Conservation (phyloP, 202 grass and related monocot species). For the Bolboschoenoplectus hybrid region DNA sequence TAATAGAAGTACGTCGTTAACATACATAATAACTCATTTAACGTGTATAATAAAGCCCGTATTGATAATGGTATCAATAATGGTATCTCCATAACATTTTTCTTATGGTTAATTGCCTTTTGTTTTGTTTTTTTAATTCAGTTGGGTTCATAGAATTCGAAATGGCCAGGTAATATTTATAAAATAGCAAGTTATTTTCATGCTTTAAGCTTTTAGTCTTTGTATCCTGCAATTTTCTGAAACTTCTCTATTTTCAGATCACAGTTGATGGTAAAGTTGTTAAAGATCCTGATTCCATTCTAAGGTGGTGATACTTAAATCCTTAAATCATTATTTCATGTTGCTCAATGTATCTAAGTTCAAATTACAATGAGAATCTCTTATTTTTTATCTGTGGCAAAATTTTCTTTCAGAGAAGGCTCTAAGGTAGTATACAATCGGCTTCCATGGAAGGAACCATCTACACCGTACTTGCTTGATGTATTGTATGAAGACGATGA, state of each 20-base stretch:
- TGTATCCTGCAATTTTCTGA: neutral
- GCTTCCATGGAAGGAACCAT: conserved; percentile 73
- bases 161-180: conserved; percentile 69
- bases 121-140: conserved; percentile 41
- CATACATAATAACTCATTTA: no score
- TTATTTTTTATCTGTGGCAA: neutral
- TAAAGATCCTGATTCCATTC: conserved; percentile 51
- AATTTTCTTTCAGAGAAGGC: conserved; percentile 54
- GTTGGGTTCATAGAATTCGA: conserved; percentile 80
- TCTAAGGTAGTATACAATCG: conserved; percentile 75
- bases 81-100: no score
- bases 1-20: no score
- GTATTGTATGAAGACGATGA: conserved; percentile 94
- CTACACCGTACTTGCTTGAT: conserved; percentile 57
- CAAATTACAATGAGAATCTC: neutral
- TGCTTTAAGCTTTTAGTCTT: conserved; percentile 17
- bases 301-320: conserved; percentile 51
- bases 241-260: conserved; percentile 58
- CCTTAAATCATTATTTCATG: neutral
- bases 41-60: no score
- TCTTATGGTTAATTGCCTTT: conserved; percentile 27
- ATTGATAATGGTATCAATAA: neutral
- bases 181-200: conserved; percentile 3
- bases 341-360: neutral
- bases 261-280: conserved; percentile 61